Conservation (phyloP, 208 protist genomes). For the Wallacemonas rigidus region DNA sequence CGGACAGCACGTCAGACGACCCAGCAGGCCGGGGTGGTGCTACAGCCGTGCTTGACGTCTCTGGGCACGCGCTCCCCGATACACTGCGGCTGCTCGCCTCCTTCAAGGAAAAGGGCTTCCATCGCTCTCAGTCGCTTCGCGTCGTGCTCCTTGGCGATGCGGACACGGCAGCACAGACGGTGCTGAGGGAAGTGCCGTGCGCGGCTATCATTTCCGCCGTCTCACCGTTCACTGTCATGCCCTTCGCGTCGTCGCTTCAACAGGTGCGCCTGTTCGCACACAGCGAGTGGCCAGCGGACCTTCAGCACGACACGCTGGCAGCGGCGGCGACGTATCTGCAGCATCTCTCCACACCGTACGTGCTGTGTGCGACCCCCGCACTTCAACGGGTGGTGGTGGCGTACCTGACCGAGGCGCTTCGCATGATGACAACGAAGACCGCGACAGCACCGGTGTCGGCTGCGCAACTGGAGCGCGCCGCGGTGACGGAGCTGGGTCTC, state of each 20-base stretch:
- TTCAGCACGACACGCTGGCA: constrained; percentile 47
- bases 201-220: constrained; percentile 47
- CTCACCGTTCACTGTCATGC: constrained; percentile 37
- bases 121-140: constrained; percentile 27
- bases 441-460: constrained; percentile 12
- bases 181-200: constrained; percentile 41
- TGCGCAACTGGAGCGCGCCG: constrained; percentile 47
- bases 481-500: constrained; percentile 43
- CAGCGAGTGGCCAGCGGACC: constrained; percentile 41
- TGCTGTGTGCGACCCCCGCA: constrained; percentile 42
- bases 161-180: constrained; percentile 16
- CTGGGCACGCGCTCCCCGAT: constrained; percentile 27
- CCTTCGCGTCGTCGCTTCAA: constrained; percentile 37
- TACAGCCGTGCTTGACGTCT: constrained; percentile 64
- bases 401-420: constrained; percentile 44
- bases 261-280: constrained; percentile 62
- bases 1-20: background rate
- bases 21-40: constrained; percentile 24
- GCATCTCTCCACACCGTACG: constrained; percentile 36
- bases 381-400: constrained; percentile 51
- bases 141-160: constrained; percentile 62
- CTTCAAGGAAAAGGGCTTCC: constrained; percentile 17
- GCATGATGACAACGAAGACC: constrained; percentile 10
- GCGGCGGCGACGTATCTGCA: constrained; percentile 63
- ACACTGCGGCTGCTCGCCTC: constrained; percentile 46